Evolutionary conservation across 352 stramenopile species (phyloP).

Genomic region (Thalassiosira allenii): DNA sequence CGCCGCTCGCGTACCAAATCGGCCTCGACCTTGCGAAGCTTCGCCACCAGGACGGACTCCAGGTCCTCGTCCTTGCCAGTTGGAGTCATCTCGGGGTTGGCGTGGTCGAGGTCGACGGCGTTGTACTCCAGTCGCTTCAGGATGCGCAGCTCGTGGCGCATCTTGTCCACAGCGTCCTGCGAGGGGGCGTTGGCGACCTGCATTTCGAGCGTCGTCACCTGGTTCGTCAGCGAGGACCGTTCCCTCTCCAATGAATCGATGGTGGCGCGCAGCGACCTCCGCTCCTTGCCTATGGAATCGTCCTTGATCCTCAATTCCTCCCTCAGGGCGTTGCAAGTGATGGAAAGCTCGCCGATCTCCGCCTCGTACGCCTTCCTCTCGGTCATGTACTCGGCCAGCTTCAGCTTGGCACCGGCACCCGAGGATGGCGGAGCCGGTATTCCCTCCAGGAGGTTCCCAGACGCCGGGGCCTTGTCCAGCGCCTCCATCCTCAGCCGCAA

Average conservation of each 20-base stretch:
- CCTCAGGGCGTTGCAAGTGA: conserved; percentile 78
- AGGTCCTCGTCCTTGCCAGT: conserved; percentile 78
- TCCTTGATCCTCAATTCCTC: conserved; percentile 83
- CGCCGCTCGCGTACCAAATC: conserved; percentile 81
- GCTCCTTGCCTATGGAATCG: conserved; percentile 60
- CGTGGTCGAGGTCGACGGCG: conserved; percentile 86
- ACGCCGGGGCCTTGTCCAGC: conserved; percentile 26
- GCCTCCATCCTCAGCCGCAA: conserved; percentile 87
- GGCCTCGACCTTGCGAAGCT: conserved; percentile 76
- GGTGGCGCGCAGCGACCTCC: conserved; percentile 48
- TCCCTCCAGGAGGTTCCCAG: not conserved
- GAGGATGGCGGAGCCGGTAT: conserved; percentile 23
- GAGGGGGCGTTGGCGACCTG: conserved; percentile 91
- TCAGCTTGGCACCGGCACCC: conserved; percentile 41
- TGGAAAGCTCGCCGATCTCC: conserved; percentile 78
- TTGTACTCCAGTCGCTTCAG: conserved; percentile 90
- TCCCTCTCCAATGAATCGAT: conserved; percentile 80
- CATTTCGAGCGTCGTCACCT: conserved; percentile 89
- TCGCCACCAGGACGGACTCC: conserved; percentile 81
- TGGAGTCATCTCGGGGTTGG: conserved; percentile 74
- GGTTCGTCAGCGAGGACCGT: conserved; percentile 86
- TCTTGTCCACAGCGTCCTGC: conserved; percentile 88
- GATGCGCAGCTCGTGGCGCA: conserved; percentile 91
- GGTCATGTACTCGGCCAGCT: conserved; percentile 70
- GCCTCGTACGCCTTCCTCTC: conserved; percentile 84